Conservation (phyloP, 768 basidiomycete genomes). For the Psilocybe subaeruginosa region DNA sequence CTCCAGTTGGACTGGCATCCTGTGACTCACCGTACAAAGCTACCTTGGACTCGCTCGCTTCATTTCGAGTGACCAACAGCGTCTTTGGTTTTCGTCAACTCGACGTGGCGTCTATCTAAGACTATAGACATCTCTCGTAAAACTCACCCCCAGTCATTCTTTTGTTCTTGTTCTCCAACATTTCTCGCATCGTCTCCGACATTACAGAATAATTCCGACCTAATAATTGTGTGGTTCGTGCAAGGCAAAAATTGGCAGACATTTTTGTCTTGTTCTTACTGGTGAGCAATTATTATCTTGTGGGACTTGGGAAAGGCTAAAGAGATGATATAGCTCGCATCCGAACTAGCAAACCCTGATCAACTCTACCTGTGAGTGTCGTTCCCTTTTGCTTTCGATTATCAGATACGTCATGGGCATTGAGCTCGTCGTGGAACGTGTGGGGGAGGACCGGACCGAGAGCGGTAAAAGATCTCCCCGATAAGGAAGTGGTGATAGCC, state of each 20-base stretch:
- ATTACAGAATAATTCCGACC: conserved; percentile 31
- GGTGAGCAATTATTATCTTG: conserved; percentile 16
- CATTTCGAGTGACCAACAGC: conserved; percentile 47
- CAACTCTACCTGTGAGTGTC: conserved; percentile 19
- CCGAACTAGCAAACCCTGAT: conserved; percentile 6
- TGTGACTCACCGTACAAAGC: conserved; percentile 33
- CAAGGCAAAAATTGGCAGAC: conserved; percentile 21
- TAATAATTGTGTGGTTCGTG: conserved; percentile 21
- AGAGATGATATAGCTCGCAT: conserved; percentile 10
- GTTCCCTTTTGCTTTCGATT: conserved; percentile 1
- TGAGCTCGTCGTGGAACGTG: conserved; percentile 45
- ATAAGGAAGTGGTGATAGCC: conserved; percentile 20
- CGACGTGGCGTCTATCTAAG: conserved; percentile 40
- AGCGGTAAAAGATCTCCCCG: conserved; percentile 26
- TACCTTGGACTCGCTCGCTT: conserved; percentile 49
- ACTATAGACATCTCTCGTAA: conserved; percentile 33
- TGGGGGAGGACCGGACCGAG: conserved; percentile 30
- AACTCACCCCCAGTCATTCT: conserved; percentile 53
- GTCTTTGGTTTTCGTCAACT: conserved; percentile 31
- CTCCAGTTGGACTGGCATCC: conserved; percentile 35
- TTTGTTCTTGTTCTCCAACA: conserved; percentile 37
- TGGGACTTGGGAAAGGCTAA: conserved; percentile 1
- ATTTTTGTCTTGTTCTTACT: conserved; percentile 20
- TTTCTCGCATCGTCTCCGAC: conserved; percentile 4
- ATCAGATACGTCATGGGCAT: conserved; percentile 25